Evolutionary conservation across 305 asterid genomes (phyloP).

Genomic region (Fraxinus angustifolia): DNA sequence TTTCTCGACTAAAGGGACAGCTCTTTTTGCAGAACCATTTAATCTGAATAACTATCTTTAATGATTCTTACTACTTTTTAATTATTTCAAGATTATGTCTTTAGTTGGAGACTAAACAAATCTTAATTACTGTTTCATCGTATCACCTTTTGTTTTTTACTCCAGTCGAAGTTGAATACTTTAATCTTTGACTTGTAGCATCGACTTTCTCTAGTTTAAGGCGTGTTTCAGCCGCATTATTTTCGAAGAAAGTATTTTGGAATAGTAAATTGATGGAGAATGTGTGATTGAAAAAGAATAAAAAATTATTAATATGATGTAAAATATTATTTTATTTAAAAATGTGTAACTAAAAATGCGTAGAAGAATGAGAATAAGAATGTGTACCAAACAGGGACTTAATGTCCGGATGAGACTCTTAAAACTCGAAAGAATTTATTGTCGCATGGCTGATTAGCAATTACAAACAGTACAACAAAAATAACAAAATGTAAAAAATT

Average conservation of each 20-base stretch:
- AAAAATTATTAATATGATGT: no score
- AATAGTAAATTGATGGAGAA: no score
- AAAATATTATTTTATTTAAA: no score
- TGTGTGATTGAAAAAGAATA: no score
- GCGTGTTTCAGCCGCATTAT: no score
- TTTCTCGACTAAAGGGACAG: background rate
- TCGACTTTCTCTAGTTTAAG: background rate
- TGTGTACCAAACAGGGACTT: background rate
- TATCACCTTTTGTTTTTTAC: background rate
- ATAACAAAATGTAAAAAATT: background rate
- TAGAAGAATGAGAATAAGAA: no score
- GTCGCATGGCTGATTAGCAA: background rate
- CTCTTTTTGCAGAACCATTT: background rate
- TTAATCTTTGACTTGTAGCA: background rate
- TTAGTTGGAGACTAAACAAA: background rate
- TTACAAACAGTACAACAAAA: background rate
- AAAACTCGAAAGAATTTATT: background rate
- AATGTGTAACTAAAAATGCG: no score
- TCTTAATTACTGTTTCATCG: background rate
- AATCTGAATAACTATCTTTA: background rate
- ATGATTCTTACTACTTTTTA: background rate
- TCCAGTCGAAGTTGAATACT: background rate
- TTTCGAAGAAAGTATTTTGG: no score
- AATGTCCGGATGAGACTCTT: background rate
- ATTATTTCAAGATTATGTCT: background rate